Base-by-base conservation (phyloP, 768 basidiomycete genomes). In the Epithele typhae region DNA sequence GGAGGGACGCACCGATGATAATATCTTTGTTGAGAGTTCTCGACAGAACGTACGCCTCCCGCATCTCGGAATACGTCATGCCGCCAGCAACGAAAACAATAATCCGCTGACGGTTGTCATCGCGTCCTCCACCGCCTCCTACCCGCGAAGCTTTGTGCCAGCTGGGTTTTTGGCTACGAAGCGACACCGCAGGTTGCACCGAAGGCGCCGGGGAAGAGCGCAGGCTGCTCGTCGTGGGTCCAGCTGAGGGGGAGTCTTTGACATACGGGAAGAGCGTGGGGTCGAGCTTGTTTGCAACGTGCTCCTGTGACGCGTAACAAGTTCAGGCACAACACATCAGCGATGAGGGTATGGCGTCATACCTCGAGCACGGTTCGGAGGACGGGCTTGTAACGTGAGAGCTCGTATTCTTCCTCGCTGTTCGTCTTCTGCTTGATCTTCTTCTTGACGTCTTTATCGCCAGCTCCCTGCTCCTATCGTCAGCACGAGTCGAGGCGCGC, bases 51-150 rank as follows among this genome's bases (percentile, higher is more conserved):
- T 97, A 98, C 37, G 81, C 84, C 58, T 92, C 82, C 49, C 95
- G 76, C 66, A 94, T 85, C 67, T 99, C 96, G 0, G 93, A 95
- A 63, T 92, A 93, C 2, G 96, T 94, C 78, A 94, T 84, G 2
- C 96, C 96, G 27, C 96, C 96, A 12, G 90, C 88, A 19, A 97
- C 74, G 65, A 98, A 98, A 15, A 97, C 78, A 27, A 99, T 74
- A 12, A 96, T 59, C 23, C 95, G 77, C 64, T 91, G 86, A 48
- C 81, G 76, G 41, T 77, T 73, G 27, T 84, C 71, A 68, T 64
- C 77, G 25, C 68, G 58, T 18, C 69, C 61, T 3, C 69, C 62
- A 21, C 71, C 75, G 4, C 78, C 62, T 22, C 71, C 75, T 4
- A 79, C 64, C 55, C 75, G 78, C 4, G 80, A 80, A 1, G 86